Evolutionary conservation across 1,139 yeast genomes (phyloP), one percentile per base, ranked within the genome.

Genomic region (Protomyces inouyei): DNA sequence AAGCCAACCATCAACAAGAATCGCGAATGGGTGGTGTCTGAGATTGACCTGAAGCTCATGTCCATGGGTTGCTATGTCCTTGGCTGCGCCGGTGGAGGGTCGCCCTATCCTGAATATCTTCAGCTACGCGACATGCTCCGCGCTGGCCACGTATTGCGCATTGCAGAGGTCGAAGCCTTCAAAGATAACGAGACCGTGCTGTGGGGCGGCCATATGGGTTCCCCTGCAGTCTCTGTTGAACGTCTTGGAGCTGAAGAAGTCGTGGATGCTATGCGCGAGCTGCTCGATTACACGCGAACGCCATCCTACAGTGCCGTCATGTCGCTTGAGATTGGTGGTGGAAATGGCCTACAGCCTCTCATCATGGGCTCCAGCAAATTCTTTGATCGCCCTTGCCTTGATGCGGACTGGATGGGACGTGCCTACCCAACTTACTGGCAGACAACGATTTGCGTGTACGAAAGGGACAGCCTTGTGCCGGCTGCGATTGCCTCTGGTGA

Each of bases 11-110:
- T 80, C 52, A 77, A 72, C 61, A 57, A 43, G 0, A 66, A 77
- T 1, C 70, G 76, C 28, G 79, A 79, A 68, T 80, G 83, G 83
- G 57, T 74, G 10, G 66, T 80, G 5, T 71, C 76, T 3, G 76
- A 73, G 57, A 72, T 72, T 0, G 83, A 80, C 68, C 69, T 80
- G 59, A 81, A 79, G 51, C 79, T 75, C 64, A 65, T 80, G 51
- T 71, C 78, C 46, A 72, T 78, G 48, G 83, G 83, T 2, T 72
- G 78, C 48, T 80, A 80, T 68, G 78, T 80, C 63, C 73, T 80
- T 16, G 83, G 83, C 1, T 78, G 82, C 69, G 83, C 82, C 4
- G 83, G 83, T 21, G 83, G 83, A 23, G 83, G 83, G 23, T 76
- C 76, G 54, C 82, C 83, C n/a, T 78, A 80, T 66, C 73, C 80